phyloP scores from a whole-genome alignment of 352 stramenopile species.

The Phytophthora gonapodyides region DNA sequence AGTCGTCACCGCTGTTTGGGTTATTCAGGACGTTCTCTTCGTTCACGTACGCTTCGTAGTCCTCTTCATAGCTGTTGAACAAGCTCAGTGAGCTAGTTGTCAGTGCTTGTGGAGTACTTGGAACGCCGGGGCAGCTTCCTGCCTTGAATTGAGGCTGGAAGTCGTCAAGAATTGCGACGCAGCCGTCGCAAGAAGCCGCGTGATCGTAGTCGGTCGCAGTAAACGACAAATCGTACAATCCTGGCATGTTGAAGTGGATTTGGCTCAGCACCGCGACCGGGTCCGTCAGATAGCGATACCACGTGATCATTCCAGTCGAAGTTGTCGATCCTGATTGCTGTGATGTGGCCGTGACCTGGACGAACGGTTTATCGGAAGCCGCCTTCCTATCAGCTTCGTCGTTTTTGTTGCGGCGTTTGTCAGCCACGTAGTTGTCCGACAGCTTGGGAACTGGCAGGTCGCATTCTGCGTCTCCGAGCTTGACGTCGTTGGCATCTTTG shows the following conservation, averaged over 20 bases:
- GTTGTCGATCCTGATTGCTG: background rate
- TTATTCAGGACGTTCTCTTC: slow-evolving; percentile 6
- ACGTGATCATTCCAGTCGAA: slow-evolving; percentile 12
- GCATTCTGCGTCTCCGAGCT: slow-evolving; percentile 5
- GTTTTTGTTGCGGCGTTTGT: slow-evolving; percentile 33
- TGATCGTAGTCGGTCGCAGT: slow-evolving; percentile 42
- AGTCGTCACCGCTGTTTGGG: background rate
- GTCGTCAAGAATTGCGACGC: slow-evolving; percentile 47
- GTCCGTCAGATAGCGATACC: slow-evolving; percentile 42
- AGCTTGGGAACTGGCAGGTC: slow-evolving; percentile 35
- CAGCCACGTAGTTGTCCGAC: slow-evolving; percentile 54
- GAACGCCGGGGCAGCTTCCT: background rate
- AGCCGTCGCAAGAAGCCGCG: slow-evolving; percentile 37
- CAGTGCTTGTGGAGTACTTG: background rate
- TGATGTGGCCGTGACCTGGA: slow-evolving; percentile 1
- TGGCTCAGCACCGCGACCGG: slow-evolving; percentile 31
- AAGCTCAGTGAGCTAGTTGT: background rate
- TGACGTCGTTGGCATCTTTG: background rate
- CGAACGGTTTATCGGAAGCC: slow-evolving; percentile 3
- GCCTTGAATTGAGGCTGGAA: slow-evolving; percentile 29
- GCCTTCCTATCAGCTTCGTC: slow-evolving; percentile 6
- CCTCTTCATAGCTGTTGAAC: background rate
- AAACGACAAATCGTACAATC: slow-evolving; percentile 47
- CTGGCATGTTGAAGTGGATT: slow-evolving; percentile 36
- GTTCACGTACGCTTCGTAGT: background rate